Evolutionary conservation across 2,329 filamentous ascomycete genomes (phyloP).

Genomic region (Nemania bipapillata): DNA sequence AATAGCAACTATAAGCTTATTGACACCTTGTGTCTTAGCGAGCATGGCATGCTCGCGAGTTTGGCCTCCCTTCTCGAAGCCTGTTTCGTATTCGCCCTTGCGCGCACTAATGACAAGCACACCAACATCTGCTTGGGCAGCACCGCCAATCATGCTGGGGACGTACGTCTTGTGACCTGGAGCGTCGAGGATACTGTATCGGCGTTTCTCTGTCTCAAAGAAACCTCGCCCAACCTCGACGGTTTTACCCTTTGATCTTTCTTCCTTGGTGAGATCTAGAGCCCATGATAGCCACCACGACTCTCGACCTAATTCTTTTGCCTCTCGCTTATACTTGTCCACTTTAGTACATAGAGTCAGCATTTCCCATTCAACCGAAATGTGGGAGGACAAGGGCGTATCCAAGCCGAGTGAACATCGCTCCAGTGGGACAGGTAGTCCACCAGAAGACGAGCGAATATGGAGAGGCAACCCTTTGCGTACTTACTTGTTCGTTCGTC

Average conservation of each 20-base stretch:
- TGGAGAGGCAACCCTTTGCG: background rate
- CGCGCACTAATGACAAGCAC: slow-evolving; percentile 95
- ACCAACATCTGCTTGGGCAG: slow-evolving; percentile 91
- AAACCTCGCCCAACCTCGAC: slow-evolving; percentile 96
- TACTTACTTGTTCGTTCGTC: slow-evolving; percentile 79
- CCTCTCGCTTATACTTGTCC: slow-evolving; percentile 97
- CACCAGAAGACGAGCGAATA: background rate
- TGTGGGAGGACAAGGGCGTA: background rate
- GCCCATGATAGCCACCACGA: slow-evolving; percentile 99
- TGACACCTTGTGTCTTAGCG: slow-evolving; percentile 97
- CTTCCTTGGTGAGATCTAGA: slow-evolving; percentile 95
- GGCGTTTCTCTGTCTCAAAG: slow-evolving; percentile 95
- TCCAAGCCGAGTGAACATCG: background rate
- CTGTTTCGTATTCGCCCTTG: slow-evolving; percentile 98
- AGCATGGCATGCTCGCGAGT: slow-evolving; percentile 97
- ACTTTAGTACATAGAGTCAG: slow-evolving; percentile 53
- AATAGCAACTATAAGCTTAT: slow-evolving; percentile 93
- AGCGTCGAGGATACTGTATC: slow-evolving; percentile 96
- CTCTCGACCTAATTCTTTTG: slow-evolving; percentile 94
- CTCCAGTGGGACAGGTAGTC: too few species aligned
- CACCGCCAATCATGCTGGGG: slow-evolving; percentile 96
- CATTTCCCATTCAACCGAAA: background rate
- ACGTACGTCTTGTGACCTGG: slow-evolving; percentile 98
- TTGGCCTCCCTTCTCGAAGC: slow-evolving; percentile 94
- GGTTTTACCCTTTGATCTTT: slow-evolving; percentile 95